Evolutionary conservation across 2,329 filamentous ascomycete species (phyloP).

Genomic region (Ascosphaera pollenicola): DNA sequence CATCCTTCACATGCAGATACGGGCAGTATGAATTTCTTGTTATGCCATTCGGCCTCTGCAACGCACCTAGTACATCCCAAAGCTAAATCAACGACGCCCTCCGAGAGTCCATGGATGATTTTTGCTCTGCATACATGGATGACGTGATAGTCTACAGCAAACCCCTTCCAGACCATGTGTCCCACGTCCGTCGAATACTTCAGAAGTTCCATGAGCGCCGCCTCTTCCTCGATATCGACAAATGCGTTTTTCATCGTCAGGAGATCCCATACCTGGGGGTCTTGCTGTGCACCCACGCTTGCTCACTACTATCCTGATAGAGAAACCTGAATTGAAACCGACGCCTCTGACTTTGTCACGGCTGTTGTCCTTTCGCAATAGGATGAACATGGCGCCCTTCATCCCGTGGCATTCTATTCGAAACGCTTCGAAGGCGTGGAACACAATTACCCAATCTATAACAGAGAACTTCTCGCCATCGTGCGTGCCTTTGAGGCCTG

Average conservation of each 20-base stretch:
- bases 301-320: neutral
- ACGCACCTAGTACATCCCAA: slow-evolving; percentile 5
- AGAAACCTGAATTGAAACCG: neutral
- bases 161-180: slow-evolving; percentile 1
- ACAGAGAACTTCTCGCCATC: slow-evolving; percentile 8
- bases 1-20: slow-evolving; percentile 5
- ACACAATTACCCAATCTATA: slow-evolving; percentile 6
- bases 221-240: neutral
- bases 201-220: neutral
- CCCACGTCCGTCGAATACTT: slow-evolving; percentile 3
- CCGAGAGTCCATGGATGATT: slow-evolving; percentile 4
- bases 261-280: no score
- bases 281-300: neutral
- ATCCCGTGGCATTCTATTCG: neutral
- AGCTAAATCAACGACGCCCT: slow-evolving; percentile 7
- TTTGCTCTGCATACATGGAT: slow-evolving; percentile 5
- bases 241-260: neutral
- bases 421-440: neutral
- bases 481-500: slow-evolving; percentile 9
- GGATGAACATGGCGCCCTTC: neutral
- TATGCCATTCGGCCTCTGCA: slow-evolving; percentile 10
- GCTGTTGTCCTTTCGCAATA: neutral
- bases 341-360: neutral
- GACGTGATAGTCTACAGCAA: slow-evolving; percentile 5
- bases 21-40: slow-evolving; percentile 6